These are phyloP conservation scores for Fusarium paranaense DNA, from an alignment of 2,329 filamentous ascomycete genomes.

Conservation along the genomic window DNA sequence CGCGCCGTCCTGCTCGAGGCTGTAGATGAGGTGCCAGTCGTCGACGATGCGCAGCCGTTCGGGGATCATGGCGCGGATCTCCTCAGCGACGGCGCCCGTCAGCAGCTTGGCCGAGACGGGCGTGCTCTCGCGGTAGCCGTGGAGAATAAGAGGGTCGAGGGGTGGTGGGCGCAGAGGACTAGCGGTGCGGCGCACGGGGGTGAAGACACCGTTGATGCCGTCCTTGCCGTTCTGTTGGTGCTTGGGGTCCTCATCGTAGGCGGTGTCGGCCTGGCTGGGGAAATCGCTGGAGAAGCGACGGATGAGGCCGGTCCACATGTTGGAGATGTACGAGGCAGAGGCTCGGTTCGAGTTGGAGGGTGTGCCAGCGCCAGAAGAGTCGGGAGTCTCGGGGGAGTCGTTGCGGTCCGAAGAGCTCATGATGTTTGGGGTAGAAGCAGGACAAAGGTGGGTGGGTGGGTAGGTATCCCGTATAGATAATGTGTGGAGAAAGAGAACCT, in stretches of 20 bases:
- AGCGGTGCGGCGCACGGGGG: constrained; percentile 64
- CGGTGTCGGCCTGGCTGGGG: constrained; percentile 44
- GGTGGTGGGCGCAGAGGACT: constrained; percentile 91
- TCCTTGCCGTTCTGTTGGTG: constrained; percentile 44
- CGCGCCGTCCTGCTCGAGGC: constrained; percentile 90
- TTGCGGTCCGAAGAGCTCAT: constrained; percentile 40
- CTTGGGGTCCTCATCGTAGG: constrained; percentile 29
- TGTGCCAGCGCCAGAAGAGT: constrained; percentile 41
- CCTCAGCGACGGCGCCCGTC: constrained; percentile 81
- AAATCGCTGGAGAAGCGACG: constrained; percentile 72
- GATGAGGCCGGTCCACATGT: constrained; percentile 71
- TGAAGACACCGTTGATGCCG: constrained; percentile 69
- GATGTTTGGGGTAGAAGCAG: background rate
- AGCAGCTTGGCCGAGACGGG: constrained; percentile 73
- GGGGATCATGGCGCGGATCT: constrained; percentile 90
- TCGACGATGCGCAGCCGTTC: constrained; percentile 88
- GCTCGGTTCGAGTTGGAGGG: constrained; percentile 38
- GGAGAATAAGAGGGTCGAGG: constrained; percentile 81
- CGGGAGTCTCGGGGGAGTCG: constrained; percentile 38
- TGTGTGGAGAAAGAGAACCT: constrained; percentile 6
- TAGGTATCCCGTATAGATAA: background rate
- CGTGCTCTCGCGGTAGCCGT: constrained; percentile 73
- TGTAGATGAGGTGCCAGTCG: constrained; percentile 88
- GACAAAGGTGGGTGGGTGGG: background rate
- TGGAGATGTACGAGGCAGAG: constrained; percentile 45